Conservation (phyloP, 2,329 filamentous ascomycete species). For the Xylaria sp. region DNA sequence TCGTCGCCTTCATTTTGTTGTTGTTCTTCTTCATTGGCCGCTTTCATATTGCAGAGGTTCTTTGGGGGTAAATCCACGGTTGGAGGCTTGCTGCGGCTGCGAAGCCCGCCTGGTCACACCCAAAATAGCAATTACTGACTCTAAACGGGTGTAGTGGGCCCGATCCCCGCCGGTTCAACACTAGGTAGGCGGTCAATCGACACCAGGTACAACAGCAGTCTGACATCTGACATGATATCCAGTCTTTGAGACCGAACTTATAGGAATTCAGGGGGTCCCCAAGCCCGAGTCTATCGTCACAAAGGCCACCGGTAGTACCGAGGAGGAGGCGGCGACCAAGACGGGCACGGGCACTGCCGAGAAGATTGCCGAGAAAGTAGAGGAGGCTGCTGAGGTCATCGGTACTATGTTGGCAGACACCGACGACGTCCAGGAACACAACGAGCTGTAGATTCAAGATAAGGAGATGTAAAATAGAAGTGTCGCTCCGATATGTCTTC, state of each 20-base stretch:
- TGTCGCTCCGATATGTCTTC: neutral
- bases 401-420: conserved; percentile 65
- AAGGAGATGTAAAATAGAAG: neutral
- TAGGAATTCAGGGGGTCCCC: conserved; percentile 81
- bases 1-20: neutral
- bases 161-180: conserved; percentile 84
- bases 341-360: conserved; percentile 51
- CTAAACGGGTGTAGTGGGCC: conserved; percentile 64
- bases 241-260: conserved; percentile 93
- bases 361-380: conserved; percentile 58
- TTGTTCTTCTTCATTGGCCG: neutral
- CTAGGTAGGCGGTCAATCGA: conserved; percentile 65
- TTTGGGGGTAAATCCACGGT: neutral
- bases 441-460: conserved; percentile 62
- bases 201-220: neutral
- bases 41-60: neutral
- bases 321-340: conserved; percentile 46
- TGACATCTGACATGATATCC: conserved; percentile 33
- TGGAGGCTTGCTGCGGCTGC: neutral
- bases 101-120: too few relatives aligned
- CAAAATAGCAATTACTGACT: neutral
- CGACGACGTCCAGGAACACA: conserved; percentile 68
- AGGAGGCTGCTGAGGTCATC: conserved; percentile 63
- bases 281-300: conserved; percentile 60
- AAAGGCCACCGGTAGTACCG: conserved; percentile 51